Percentiles rank a stretch among this genome's conserved stretches.
These are phyloP conservation scores for Coemansia sp. DNA, from an alignment of 192 early-diverging fungal genomes.

Conservation along the genomic window DNA sequence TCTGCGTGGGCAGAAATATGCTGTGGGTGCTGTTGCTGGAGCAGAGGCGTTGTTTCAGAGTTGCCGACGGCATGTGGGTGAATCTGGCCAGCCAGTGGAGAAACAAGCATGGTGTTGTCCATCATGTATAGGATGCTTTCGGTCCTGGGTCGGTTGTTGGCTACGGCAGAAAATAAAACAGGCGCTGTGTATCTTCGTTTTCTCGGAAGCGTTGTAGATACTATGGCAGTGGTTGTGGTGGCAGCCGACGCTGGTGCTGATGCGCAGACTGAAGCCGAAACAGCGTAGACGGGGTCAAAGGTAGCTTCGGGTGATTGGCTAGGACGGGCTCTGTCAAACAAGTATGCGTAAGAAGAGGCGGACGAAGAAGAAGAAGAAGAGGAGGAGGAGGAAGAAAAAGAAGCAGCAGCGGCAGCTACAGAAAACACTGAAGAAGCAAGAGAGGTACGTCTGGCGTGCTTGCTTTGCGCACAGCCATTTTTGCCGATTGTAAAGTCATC, in stretches of 20 bases:
- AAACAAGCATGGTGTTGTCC: neutral
- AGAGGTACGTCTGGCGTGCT: slow-evolving; percentile 14
- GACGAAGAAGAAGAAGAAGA: slow-evolving; percentile 38
- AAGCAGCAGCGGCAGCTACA: neutral
- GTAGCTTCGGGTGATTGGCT: neutral
- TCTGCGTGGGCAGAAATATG: neutral
- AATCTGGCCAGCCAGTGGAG: neutral
- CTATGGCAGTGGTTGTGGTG: neutral
- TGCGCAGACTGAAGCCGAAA: neutral
- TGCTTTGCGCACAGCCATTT: neutral
- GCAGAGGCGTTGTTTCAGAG: slow-evolving; percentile 24
- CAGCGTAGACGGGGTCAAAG: neutral
- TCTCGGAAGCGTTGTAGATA: neutral
- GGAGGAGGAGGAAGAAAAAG: slow-evolving; percentile 37
- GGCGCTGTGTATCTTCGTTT: neutral
- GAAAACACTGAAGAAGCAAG: slow-evolving; percentile 29
- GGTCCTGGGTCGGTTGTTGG: neutral
- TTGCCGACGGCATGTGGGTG: neutral
- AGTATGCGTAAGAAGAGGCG: slow-evolving; percentile 35
- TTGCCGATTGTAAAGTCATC: neutral
- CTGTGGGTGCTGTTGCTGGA: slow-evolving; percentile 3
- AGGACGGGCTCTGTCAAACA: slow-evolving; percentile 46
- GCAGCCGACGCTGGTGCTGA: neutral
- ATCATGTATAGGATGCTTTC: slow-evolving; percentile 6
- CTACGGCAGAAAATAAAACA: neutral